Evolutionary conservation across 805 yeast species (phyloP).

Genomic region (Lipomyces yamadae): DNA sequence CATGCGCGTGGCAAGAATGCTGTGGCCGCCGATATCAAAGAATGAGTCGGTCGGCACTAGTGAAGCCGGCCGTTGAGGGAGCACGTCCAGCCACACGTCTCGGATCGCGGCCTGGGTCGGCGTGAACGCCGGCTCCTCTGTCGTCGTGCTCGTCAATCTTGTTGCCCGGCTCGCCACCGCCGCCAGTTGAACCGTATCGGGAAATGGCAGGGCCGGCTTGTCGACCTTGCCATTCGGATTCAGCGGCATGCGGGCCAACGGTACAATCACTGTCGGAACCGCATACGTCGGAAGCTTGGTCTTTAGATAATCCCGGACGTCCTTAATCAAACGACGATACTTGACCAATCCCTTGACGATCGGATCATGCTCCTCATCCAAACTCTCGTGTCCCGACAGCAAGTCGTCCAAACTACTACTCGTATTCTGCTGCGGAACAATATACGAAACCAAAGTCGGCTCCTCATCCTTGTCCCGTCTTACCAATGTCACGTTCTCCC

Average conservation of each 20-base stretch:
- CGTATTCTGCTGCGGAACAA: constrained; percentile 68
- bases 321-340: constrained; percentile 76
- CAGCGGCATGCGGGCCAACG: constrained; percentile 81
- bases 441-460: constrained; percentile 85
- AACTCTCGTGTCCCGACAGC: constrained; percentile 47
- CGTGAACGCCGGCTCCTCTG: constrained; percentile 59
- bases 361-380: constrained; percentile 54
- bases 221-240: constrained; percentile 99
- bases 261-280: constrained; percentile 88
- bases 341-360: constrained; percentile 78
- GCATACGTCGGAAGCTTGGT: constrained; percentile 92
- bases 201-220: constrained; percentile 95
- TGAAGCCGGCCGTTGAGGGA: constrained; percentile 83
- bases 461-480: constrained; percentile 91
- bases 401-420: constrained; percentile 52
- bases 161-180: constrained; percentile 64
- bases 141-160: constrained; percentile 41
- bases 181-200: constrained; percentile 82
- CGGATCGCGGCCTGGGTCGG: constrained; percentile 69
- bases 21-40: constrained; percentile 98
- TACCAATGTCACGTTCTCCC: constrained; percentile 92
- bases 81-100: constrained; percentile 81
- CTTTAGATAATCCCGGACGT: constrained; percentile 79
- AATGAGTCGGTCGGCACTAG: constrained; percentile 82
- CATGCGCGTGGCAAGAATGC: constrained; percentile 95